Percentiles rank a stretch among this genome's conserved stretches.
phyloP scores from a whole-genome alignment of 306 rosid genomes.

The Gastrolobium villosum region DNA sequence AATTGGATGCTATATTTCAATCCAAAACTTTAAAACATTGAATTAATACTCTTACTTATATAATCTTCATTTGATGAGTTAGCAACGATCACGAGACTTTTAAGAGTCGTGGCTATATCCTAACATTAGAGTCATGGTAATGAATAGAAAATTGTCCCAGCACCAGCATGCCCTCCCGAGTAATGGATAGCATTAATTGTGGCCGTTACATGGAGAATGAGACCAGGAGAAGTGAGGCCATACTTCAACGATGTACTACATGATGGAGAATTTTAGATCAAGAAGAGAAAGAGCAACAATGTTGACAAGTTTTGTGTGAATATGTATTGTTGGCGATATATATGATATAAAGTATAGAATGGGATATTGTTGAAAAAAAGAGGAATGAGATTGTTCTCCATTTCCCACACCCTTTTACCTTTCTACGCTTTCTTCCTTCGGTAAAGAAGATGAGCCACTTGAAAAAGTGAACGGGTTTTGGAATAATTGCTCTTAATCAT shows the following conservation, averaged over 20 bases:
- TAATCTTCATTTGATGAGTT: no score
- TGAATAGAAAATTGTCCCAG: background rate
- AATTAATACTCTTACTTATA: no score
- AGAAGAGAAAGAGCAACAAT: background rate
- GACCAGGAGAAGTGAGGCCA: background rate
- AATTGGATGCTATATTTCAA: no score
- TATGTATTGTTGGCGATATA: no score
- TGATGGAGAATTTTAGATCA: conserved; percentile 1
- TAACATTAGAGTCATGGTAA: background rate
- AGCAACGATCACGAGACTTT: no score
- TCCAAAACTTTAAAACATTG: no score
- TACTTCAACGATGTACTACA: conserved; percentile 5
- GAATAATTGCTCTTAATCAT: background rate
- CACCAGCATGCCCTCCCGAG: background rate
- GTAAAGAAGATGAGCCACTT: background rate
- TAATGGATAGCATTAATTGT: conserved; percentile 4
- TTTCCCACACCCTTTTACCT: background rate
- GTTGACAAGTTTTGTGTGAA: background rate
- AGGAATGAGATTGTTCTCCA: background rate
- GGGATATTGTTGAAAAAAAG: background rate
- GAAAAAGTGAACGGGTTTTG: background rate
- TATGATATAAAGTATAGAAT: background rate
- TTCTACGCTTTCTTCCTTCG: background rate
- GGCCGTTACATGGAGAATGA: background rate
- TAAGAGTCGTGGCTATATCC: no score